Evolutionary conservation across 805 yeast species (phyloP).

Genomic region (Martiniozyma abietophila): DNA sequence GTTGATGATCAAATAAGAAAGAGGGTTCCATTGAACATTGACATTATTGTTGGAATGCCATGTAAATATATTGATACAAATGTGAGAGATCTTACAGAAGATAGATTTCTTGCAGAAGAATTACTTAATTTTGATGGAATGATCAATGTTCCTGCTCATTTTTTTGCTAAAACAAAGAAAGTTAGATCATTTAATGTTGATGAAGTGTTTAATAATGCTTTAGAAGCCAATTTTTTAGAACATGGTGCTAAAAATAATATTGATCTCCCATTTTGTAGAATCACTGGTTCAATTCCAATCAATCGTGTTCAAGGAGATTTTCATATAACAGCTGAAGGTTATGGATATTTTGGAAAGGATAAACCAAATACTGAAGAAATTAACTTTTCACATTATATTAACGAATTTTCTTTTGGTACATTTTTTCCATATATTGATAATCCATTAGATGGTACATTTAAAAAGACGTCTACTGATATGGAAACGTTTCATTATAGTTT

Average conservation of each 20-base stretch:
- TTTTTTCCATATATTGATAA: conserved; percentile 80
- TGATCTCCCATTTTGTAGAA: conserved; percentile 74
- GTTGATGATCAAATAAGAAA: conserved; percentile 57
- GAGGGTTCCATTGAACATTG: conserved; percentile 63
- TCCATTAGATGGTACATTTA: conserved; percentile 75
- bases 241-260: conserved; percentile 35
- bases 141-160: conserved; percentile 44
- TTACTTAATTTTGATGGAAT: conserved; percentile 62
- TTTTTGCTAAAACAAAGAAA: conserved; percentile 29
- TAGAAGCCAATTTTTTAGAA: conserved; percentile 52
- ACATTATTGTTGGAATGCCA: conserved; percentile 74
- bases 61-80: conserved; percentile 69
- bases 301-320: conserved; percentile 81
- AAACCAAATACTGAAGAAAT: conserved; percentile 36
- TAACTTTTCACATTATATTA: conserved; percentile 77
- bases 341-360: conserved; percentile 41
- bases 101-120: conserved; percentile 70
- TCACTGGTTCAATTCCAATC: conserved; percentile 75
- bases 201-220: conserved; percentile 53
- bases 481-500: conserved; percentile 57
- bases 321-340: conserved; percentile 72
- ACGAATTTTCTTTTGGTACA: conserved; percentile 85
- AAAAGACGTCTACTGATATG: conserved; percentile 38
- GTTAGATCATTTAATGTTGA: conserved; percentile 47
- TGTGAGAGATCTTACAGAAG: conserved; percentile 70